Evolutionary conservation across 208 protist genomes (phyloP), one percentile per base, ranked within the genome.

Genomic region (Blechomonas ayalai): DNA sequence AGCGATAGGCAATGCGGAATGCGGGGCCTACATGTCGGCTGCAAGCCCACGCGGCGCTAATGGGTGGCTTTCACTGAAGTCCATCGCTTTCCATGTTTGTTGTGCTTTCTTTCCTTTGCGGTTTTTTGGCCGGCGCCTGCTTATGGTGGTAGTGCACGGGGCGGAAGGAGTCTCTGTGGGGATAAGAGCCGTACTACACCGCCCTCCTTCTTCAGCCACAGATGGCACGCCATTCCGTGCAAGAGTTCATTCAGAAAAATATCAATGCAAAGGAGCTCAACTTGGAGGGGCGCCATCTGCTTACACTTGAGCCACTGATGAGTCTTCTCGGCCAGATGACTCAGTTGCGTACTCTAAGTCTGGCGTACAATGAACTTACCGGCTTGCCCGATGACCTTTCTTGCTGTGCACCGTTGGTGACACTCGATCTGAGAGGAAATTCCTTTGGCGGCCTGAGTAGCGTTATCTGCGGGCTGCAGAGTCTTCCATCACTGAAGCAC

Each of bases 341-440:
- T 22, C 39, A 20, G 0, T 49, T 89, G 28, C 55, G 58, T 24
- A 10, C 26, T 22, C 56, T 92, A 9, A 29, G 68, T 23, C 39
- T 85, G 0, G 59, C 67, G 6, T 16, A 73, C 28, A 89, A 88
- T 40, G 59, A 75, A 29, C 58, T 92, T 12, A 45, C 34, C 10
- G 50, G 59, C 2, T 56, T 89, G 16, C 76, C 79, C 2, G 45
- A 26, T 12, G 80, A 92, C 57, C 41, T 86, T 7, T 67, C 69
- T 6, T 1, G 19, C 19, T 65, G 83, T 29, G 19, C 34, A 2
- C 15, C 27, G 32, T 23, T 89, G 16, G 62, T 73, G 34, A 48
- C 49, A 34, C 54, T 90, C 9, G 52, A 79, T 32, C 43, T 90
- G n/a, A 52, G 37, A 10, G 48, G 25, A 29, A 90, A 90, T 50